phyloP scores from a whole-genome alignment of 2,329 filamentous ascomycete genomes.

The Fusarium oligoseptatum region DNA sequence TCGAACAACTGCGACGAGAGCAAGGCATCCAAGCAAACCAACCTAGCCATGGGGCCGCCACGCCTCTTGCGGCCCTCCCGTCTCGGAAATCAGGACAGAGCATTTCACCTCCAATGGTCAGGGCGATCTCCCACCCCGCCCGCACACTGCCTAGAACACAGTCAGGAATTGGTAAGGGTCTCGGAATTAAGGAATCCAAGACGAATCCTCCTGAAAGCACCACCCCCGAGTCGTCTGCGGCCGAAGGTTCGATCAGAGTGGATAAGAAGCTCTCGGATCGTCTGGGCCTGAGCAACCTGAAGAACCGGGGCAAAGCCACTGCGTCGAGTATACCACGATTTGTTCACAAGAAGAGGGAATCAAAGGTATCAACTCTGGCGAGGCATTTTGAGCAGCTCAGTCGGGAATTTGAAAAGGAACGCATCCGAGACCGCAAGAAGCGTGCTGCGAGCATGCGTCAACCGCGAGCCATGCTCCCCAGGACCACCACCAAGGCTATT shows the following conservation, averaged over 20 bases:
- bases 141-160: constrained; percentile 62
- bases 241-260: constrained; percentile 60
- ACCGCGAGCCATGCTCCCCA: constrained; percentile 84
- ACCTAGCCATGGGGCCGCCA: constrained; percentile 49
- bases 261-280: constrained; percentile 86
- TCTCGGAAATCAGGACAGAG: constrained; percentile 61
- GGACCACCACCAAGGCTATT: constrained; percentile 93
- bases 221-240: constrained; percentile 38
- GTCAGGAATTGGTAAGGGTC: constrained; percentile 59
- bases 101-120: constrained; percentile 66
- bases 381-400: constrained; percentile 97
- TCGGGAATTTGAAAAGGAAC: constrained; percentile 95
- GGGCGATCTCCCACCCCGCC: constrained; percentile 66
- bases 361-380: constrained; percentile 90
- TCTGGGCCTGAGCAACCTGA: constrained; percentile 75
- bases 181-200: constrained; percentile 53
- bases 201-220: constrained; percentile 43
- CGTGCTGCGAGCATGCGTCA: constrained; percentile 80
- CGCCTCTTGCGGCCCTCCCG: constrained; percentile 44
- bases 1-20: constrained; percentile 66
- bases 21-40: constrained; percentile 52
- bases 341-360: constrained; percentile 78
- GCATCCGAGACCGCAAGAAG: constrained; percentile 86
- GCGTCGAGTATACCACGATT: constrained; percentile 91
- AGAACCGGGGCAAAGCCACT: constrained; percentile 66